Conservation (phyloP, 768 basidiomycete species). For the Dentipellis fragilis region DNA sequence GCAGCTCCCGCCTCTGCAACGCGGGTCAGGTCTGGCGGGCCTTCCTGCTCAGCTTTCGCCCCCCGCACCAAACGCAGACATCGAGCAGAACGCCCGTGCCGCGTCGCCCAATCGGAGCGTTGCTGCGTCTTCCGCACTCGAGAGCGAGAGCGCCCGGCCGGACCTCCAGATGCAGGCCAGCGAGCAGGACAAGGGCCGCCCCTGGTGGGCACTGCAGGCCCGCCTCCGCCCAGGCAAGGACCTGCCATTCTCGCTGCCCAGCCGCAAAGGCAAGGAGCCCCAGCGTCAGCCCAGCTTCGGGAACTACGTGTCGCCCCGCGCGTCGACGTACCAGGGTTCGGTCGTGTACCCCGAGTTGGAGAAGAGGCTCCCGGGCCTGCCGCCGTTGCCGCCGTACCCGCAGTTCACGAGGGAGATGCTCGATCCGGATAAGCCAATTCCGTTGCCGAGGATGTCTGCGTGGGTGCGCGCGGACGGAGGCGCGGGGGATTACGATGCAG, state of each 20-base stretch:
- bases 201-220: constrained; percentile 1
- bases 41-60: background rate
- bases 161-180: background rate
- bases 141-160: too few relatives aligned
- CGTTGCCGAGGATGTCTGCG: constrained; percentile 1
- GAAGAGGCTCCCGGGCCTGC: background rate
- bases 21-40: background rate
- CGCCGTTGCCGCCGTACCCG: background rate
- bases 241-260: background rate
- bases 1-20: constrained; percentile 8
- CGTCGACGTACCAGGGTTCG: background rate
- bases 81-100: background rate
- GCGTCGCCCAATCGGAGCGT: background rate
- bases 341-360: background rate
- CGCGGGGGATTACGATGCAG: background rate
- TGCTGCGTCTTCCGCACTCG: too few relatives aligned
- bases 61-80: background rate
- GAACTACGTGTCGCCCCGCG: background rate
- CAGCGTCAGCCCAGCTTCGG: background rate
- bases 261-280: background rate
- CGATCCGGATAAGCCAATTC: constrained; percentile 3
- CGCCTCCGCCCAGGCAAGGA: background rate
- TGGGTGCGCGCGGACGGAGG: constrained; percentile 3
- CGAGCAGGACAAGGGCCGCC: background rate
- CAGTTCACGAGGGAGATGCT: background rate